A percentile compares a stretch with the other conserved stretches of the same genome.
Evolutionary conservation across 441 rosid genomes (phyloP).

Genomic region (Metrosideros polymorpha): DNA sequence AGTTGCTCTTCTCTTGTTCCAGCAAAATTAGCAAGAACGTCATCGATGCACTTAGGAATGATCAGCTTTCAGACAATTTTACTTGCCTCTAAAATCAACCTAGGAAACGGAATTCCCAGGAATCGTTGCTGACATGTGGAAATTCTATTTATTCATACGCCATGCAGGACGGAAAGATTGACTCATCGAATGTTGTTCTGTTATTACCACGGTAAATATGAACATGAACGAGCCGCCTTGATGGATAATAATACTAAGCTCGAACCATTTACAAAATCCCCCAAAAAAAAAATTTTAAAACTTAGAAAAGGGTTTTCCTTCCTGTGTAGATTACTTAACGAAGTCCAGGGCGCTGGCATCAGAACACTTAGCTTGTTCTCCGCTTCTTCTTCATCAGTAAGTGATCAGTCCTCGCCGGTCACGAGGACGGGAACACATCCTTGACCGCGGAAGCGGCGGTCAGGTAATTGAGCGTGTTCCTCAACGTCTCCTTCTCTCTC

Average conservation of each 20-base stretch:
- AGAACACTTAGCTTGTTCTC: background rate
- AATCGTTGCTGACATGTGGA: background rate
- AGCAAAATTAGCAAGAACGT: background rate
- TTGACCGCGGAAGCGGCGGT: conserved; percentile 90
- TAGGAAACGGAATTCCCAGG: background rate
- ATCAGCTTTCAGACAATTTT: background rate
- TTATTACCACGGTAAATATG: background rate
- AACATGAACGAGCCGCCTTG: background rate
- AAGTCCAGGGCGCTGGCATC: background rate
- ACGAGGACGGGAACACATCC: conserved; percentile 81
- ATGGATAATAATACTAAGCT: background rate
- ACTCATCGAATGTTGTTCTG: background rate
- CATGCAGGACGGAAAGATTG: background rate
- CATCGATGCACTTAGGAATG: background rate
- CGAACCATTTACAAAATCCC: background rate
- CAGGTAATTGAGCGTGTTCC: conserved; percentile 86
- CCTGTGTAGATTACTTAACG: background rate
- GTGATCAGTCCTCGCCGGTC: background rate
- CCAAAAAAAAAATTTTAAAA: background rate
- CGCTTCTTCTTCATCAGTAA: background rate
- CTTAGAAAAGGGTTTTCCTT: background rate
- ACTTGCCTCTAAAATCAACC: background rate
- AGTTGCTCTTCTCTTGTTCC: background rate
- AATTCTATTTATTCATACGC: background rate
- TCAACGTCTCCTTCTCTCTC: conserved; percentile 84